Base-by-base conservation (phyloP, 169 alveolate genomes). In the Theileria orientalis region DNA sequence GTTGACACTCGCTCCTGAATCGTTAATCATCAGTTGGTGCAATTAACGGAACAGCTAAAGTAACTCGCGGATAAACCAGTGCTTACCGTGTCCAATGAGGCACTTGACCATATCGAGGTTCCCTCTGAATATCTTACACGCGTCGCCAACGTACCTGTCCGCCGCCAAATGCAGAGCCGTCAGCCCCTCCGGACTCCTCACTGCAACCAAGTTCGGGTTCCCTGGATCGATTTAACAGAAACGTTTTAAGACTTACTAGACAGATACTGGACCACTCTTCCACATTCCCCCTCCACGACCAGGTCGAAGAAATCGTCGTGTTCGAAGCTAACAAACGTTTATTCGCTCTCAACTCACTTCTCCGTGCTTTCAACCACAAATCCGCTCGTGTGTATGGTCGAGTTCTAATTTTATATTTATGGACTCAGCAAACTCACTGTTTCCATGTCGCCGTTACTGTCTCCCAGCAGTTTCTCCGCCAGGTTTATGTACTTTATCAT, bases 141-240 rank as follows among this genome's bases (percentile, higher is more conserved):
- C 1, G 57, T 40, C 1, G 5, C 16, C n/a, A 59, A 40, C 69
- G 7, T 61, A 73, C 83, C 83, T 56, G 61, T 77, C 86, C 1
- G 82, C 79, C 0, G 86, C 86, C 0, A 77, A 23, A 46, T 77
- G 86, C 21, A 77, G 54, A 16, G 82, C 72, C 37, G 86, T 77
- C 30, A 77, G 41, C 25, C 86, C 86, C 60, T 69, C 82, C 1
- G 79, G 71, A 37, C 67, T 70, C 16, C 54, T 37, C 6, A 52
- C 61, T 2, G 33, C 27, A 19, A 77, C 59, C 67, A 77, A 62
- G 13, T n/a, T 14, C 1, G 86, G 86, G 0, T 54, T 30, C 25
- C 25, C 85, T 76, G 64, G n/a, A 23, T 8, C 6, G n/a, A n/a
- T n/a, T n/a, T n/a, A n/a, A n/a, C n/a, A n/a, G n/a, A n/a, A 21